These are phyloP conservation scores for Auricularia sp. DNA, from an alignment of 768 basidiomycete species.

Conservation along the genomic window DNA sequence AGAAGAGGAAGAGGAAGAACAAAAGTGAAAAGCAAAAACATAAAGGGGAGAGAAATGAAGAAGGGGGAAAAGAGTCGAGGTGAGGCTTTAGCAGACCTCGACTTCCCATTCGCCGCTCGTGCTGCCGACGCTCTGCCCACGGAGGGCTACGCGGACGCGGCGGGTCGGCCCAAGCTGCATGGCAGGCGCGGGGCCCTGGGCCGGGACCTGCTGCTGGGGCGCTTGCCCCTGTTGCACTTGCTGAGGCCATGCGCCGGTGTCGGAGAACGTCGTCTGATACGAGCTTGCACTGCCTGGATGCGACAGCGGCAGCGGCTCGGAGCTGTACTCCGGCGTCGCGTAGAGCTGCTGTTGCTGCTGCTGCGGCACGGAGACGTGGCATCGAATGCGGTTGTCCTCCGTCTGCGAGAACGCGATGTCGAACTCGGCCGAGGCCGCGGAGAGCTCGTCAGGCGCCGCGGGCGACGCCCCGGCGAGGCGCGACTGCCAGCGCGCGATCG, in stretches of 20 bases:
- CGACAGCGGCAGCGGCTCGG: not conserved
- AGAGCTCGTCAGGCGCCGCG: not conserved
- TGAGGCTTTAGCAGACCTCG: constrained; percentile 29
- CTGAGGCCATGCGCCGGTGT: not conserved
- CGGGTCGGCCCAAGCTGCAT: constrained; percentile 26
- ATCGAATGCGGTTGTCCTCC: not conserved
- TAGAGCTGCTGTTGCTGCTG: not conserved
- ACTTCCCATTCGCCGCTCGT: constrained; percentile 77
- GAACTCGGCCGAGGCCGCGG: not conserved
- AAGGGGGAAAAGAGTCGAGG: too few relatives aligned
- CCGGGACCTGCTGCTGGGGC: not conserved
- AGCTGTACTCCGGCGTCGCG: not conserved
- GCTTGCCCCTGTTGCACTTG: not conserved
- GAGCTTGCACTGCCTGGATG: not conserved
- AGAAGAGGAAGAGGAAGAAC: too few relatives aligned
- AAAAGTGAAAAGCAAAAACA: not conserved
- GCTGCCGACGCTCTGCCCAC: not conserved
- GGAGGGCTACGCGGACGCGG: constrained; percentile 42
- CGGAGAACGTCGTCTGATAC: not conserved
- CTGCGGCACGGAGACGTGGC: not conserved
- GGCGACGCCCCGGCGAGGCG: not conserved
- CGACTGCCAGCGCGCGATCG: not conserved
- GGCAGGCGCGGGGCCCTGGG: not conserved
- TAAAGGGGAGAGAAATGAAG: not conserved
- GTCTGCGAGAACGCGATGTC: not conserved